These are phyloP conservation scores for Claviceps spartinae DNA, from an alignment of 2,329 filamentous ascomycete species.

Conservation along the genomic window DNA sequence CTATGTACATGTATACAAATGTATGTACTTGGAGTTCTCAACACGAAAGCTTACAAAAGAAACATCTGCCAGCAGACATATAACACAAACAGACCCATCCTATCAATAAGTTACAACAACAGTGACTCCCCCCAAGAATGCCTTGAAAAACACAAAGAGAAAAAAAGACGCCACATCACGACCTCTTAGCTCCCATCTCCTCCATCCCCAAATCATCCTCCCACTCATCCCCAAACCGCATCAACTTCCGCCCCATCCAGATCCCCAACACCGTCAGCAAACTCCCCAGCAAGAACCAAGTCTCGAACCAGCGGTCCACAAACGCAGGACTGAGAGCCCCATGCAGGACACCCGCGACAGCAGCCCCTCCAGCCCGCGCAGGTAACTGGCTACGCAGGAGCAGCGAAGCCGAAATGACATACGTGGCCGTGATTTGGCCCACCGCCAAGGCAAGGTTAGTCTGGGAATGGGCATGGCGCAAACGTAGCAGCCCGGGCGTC, in stretches of 20 bases:
- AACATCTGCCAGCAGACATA: too few species aligned
- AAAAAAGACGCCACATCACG: slow-evolving; percentile 12
- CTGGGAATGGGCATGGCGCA: slow-evolving; percentile 60
- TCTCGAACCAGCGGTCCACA: slow-evolving; percentile 70
- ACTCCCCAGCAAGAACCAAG: slow-evolving; percentile 65
- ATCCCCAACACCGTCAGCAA: slow-evolving; percentile 55
- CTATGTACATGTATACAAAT: too few species aligned
- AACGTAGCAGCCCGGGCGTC: slow-evolving; percentile 54
- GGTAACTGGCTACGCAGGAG: slow-evolving; percentile 69
- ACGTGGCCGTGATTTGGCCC: slow-evolving; percentile 69
- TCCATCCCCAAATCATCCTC: slow-evolving; percentile 48
- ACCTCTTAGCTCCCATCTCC: slow-evolving; percentile 60
- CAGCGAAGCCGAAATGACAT: slow-evolving; percentile 69
- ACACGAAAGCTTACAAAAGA: too few species aligned
- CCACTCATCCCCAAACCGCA: slow-evolving; percentile 39
- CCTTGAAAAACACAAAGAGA: not conserved
- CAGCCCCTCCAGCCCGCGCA: slow-evolving; percentile 53
- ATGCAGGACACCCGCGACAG: slow-evolving; percentile 64
- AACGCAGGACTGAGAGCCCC: slow-evolving; percentile 52
- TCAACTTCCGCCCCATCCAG: slow-evolving; percentile 54
- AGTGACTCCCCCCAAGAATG: too few species aligned
- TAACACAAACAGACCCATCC: too few species aligned
- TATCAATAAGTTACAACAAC: too few species aligned
- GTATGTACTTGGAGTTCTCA: too few species aligned
- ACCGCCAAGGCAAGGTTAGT: slow-evolving; percentile 69